Evolutionary conservation across 352 stramenopile genomes (phyloP).

Genomic region (Phytophthora quininea): DNA sequence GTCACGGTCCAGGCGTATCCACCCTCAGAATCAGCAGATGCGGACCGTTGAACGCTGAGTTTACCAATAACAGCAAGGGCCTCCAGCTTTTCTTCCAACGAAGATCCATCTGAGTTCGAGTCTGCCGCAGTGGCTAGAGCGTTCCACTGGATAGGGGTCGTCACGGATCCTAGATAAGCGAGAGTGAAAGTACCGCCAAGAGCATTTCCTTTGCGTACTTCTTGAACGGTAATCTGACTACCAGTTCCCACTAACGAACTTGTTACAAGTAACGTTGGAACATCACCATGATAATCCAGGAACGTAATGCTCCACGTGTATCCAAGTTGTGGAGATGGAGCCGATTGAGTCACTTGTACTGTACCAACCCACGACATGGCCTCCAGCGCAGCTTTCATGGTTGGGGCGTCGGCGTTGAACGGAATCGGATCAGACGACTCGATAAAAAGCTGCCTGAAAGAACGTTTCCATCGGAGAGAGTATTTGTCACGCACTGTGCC

Average conservation of each 20-base stretch:
- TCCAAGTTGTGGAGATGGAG: conserved; percentile 57
- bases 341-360: conserved; percentile 62
- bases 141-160: conserved; percentile 20
- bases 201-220: conserved; percentile 73
- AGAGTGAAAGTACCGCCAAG: conserved; percentile 69
- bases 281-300: conserved; percentile 71
- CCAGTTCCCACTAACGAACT: conserved; percentile 71
- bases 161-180: conserved; percentile 46
- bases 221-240: conserved; percentile 55
- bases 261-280: conserved; percentile 58
- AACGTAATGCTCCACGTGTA: conserved; percentile 85
- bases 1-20: conserved; percentile 74
- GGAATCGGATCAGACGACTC: conserved; percentile 61
- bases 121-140: conserved; percentile 43
- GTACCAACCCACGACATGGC: conserved; percentile 63
- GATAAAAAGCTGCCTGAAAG: conserved; percentile 76
- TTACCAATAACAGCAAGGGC: conserved; percentile 57
- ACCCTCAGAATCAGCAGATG: conserved; percentile 49
- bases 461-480: conserved; percentile 76
- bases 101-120: conserved; percentile 56
- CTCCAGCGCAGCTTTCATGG: conserved; percentile 59
- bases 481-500: conserved; percentile 57
- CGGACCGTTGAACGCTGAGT: conserved; percentile 50
- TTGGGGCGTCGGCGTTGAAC: conserved; percentile 55
- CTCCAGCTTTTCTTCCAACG: conserved; percentile 77